Evolutionary conservation across 148 eudicot species (phyloP).

Genomic region (Rhododendron ferrugineum): DNA sequence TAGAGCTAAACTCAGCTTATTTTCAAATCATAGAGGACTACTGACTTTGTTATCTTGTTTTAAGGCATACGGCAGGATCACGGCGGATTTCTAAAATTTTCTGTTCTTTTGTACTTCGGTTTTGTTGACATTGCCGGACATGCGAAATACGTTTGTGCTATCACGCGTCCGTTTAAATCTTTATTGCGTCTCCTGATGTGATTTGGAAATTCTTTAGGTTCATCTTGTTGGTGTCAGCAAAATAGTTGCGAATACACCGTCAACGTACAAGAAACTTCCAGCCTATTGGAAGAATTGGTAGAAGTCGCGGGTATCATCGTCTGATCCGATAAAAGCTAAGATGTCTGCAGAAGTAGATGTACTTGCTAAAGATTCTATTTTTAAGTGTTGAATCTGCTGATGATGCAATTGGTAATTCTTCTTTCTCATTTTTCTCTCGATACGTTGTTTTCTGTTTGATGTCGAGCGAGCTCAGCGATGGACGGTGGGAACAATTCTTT

Average conservation of each 20-base stretch:
- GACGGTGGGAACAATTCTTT: too few relatives aligned
- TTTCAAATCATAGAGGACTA: too few relatives aligned
- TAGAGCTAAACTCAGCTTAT: too few relatives aligned
- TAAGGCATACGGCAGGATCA: too few relatives aligned
- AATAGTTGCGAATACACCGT: constrained; percentile 13
- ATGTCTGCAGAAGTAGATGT: constrained; percentile 41
- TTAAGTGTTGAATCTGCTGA: constrained; percentile 25
- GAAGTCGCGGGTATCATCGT: constrained; percentile 22
- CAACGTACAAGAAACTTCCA: constrained; percentile 15
- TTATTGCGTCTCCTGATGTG: too few relatives aligned
- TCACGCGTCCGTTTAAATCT: too few relatives aligned
- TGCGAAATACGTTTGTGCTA: too few relatives aligned
- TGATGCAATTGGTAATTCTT: constrained; percentile 45
- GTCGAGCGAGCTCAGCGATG: too few relatives aligned
- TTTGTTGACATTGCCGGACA: too few relatives aligned
- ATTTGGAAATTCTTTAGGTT: constrained; percentile 24
- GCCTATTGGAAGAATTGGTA: constrained; percentile 19
- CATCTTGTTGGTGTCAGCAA: constrained; percentile 22
- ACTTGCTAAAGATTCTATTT: constrained; percentile 39
- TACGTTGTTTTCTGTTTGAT: not conserved
- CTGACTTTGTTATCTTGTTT: too few relatives aligned
- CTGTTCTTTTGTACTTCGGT: too few relatives aligned
- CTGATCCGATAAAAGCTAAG: constrained; percentile 32
- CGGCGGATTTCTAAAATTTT: too few relatives aligned
- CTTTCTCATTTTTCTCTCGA: not conserved